These are phyloP conservation scores for Piper betle DNA, from an alignment of 164 flowering plant genomes.

Conservation along the genomic window DNA sequence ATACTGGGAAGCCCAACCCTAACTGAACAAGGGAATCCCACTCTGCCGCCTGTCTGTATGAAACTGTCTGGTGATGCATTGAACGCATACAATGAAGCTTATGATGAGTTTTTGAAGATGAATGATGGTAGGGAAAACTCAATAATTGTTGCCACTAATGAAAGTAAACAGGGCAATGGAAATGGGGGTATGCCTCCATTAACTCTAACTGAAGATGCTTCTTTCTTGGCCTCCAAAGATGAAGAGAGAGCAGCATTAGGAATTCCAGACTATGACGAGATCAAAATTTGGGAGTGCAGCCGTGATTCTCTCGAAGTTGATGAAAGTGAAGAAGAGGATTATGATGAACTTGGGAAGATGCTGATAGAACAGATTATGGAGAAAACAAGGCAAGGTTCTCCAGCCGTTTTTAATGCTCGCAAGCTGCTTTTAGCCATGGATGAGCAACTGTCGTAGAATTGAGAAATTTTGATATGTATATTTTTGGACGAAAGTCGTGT, in stretches of 20 bases:
- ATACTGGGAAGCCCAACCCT: conserved; percentile 15
- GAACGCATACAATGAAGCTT: conserved; percentile 52
- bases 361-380: conserved; percentile 58
- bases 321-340: conserved; percentile 22
- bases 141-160: conserved; percentile 3
- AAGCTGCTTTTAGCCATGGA: conserved; percentile 26
- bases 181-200: conserved; percentile 2
- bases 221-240: neutral
- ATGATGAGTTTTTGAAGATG: conserved; percentile 28
- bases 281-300: conserved; percentile 4
- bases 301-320: conserved; percentile 2
- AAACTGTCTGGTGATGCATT: conserved; percentile 54
- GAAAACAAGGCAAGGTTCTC: conserved; percentile 49
- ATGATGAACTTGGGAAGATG: conserved; percentile 34
- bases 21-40: conserved; percentile 8
- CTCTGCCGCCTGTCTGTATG: conserved; percentile 29
- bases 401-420: conserved; percentile 44
- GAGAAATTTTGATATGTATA: neutral
- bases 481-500: neutral
- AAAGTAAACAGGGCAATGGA: conserved; percentile 1
- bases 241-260: neutral
- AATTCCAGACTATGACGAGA: conserved; percentile 1
- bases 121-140: conserved; percentile 26
- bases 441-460: conserved; percentile 13
- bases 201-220: conserved; percentile 8